These are phyloP conservation scores for Talaromyces amestolkiae DNA, from an alignment of 2,329 filamentous ascomycete species.

Conservation along the genomic window DNA sequence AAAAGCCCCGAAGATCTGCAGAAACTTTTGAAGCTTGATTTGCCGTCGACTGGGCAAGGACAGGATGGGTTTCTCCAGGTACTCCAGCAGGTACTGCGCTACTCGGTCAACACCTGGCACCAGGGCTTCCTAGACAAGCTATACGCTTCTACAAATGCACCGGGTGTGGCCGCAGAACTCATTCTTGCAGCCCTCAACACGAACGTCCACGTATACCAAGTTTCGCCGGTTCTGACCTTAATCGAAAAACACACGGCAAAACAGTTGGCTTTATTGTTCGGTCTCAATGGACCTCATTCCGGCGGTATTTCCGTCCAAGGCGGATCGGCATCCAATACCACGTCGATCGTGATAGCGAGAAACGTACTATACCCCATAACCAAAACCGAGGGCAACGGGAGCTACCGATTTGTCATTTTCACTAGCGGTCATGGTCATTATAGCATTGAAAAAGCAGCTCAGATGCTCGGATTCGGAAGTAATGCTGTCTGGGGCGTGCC, in stretches of 20 bases:
- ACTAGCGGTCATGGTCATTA: conserved; percentile 91
- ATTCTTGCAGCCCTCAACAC: conserved; percentile 85
- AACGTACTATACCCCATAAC: conserved; percentile 80
- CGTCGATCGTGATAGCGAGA: conserved; percentile 80
- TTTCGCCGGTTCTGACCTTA: conserved; percentile 81
- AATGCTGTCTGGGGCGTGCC: conserved; percentile 70
- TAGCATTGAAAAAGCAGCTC: conserved; percentile 90
- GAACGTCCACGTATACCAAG: conserved; percentile 90
- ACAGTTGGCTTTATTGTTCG: conserved; percentile 72
- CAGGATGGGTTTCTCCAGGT: conserved; percentile 72
- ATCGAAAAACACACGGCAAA: conserved; percentile 81
- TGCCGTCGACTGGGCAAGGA: conserved; percentile 59
- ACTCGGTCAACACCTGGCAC: conserved; percentile 98
- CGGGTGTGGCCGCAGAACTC: conserved; percentile 80
- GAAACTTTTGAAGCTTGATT: conserved; percentile 49
- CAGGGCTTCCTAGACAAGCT: conserved; percentile 96
- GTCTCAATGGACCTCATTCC: conserved; percentile 64
- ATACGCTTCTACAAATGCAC: conserved; percentile 84
- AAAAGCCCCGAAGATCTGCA: conserved; percentile 60
- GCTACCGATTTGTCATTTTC: conserved; percentile 72
- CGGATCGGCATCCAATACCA: conserved; percentile 79
- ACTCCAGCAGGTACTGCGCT: conserved; percentile 69
- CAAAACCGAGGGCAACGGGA: conserved; percentile 68
- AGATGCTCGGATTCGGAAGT: conserved; percentile 80
- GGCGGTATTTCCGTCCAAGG: conserved; percentile 76